Evolutionary conservation across 345 rosid genomes (phyloP), one percentile per base, ranked within the genome.

Genomic region (Eucalyptus regnans): DNA sequence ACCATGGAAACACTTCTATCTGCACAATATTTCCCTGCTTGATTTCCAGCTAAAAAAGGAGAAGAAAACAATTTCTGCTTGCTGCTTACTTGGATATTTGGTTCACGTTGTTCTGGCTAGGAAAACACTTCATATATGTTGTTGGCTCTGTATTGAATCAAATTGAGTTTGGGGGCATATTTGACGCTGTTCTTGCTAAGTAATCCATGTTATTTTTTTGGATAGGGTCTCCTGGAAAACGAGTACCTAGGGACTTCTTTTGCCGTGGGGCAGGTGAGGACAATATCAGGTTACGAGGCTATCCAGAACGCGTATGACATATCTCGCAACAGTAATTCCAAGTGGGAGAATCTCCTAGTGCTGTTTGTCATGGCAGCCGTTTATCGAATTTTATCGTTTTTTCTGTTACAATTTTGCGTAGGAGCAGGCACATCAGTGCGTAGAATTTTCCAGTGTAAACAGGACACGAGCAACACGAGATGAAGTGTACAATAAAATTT

Each of bases 181-280:
- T 87, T 49, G 84, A 68, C 5, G 20, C 58, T 15, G 33, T 23
- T 68, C 83, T 76, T 44, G 86, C 48, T 3, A 33, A 52, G 46
- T 52, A 37, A 79, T 51, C 23, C 13, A 6, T 86, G 33, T 50
- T 44, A 44, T 48, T 7, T 43, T 88, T 41, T 91, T 92, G 71
- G 79, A 64, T 87, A 98, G 99, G 99, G 99, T 56, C 95, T 97
- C 89, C 86, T 98, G 93, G 99, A 97, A 94, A 98, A 98, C 41
- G 99, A 98, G 94, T 98, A 95, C 91, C 93, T 98, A 2, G 97
- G 94, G 56, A 93, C 96, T 83, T 93, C 97, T 51, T 97, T 94
- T 90, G 99, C 99, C 0, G 98, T 98, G 10, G 99, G 99, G 86
- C 96, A 96, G 91, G 99, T 97, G 62, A 94, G 99, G 92, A 95